Conservation (phyloP, 2,329 filamentous ascomycete species). For the Pestalotiopsis sp. region DNA sequence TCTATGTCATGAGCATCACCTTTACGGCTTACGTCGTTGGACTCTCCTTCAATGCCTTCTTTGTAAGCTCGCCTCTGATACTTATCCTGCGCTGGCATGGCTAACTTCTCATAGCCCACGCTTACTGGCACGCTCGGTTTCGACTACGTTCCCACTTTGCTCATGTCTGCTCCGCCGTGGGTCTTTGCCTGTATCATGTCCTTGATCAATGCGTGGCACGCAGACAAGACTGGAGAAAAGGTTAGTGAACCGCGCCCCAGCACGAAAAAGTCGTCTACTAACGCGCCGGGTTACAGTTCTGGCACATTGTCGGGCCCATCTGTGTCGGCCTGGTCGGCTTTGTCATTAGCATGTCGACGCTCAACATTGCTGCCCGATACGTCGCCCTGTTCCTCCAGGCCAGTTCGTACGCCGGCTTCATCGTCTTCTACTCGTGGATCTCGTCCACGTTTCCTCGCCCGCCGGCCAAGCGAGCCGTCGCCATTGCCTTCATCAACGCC, state of each 20-base stretch:
- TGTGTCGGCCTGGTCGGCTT: conserved; percentile 57
- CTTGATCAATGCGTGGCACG: conserved; percentile 56
- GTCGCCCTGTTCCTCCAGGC: conserved; percentile 63
- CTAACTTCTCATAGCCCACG: conserved; percentile 39
- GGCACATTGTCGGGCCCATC: conserved; percentile 59
- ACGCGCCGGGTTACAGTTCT: conserved; percentile 42
- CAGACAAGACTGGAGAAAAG: conserved; percentile 57
- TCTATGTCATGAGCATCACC: conserved; percentile 66
- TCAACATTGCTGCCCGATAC: conserved; percentile 59
- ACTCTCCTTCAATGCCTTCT: conserved; percentile 61
- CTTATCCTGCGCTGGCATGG: not conserved
- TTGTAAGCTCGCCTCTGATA: conserved; percentile 36
- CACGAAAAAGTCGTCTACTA: not conserved
- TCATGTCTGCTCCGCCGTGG: conserved; percentile 62
- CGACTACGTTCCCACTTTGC: conserved; percentile 51
- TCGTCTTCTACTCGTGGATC: conserved; percentile 63
- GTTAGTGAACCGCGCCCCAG: conserved; percentile 29
- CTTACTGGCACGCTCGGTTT: conserved; percentile 58
- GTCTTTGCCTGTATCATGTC: conserved; percentile 61
- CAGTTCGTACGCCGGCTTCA: conserved; percentile 59
- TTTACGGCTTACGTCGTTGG: conserved; percentile 64
- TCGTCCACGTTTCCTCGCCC: conserved; percentile 59
- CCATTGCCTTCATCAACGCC: conserved; percentile 63
- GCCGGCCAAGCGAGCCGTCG: conserved; percentile 62
- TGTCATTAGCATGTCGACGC: conserved; percentile 61